These are phyloP conservation scores for Acrodontium crateriforme DNA, from an alignment of 2,329 filamentous ascomycete species.

Conservation along the genomic window DNA sequence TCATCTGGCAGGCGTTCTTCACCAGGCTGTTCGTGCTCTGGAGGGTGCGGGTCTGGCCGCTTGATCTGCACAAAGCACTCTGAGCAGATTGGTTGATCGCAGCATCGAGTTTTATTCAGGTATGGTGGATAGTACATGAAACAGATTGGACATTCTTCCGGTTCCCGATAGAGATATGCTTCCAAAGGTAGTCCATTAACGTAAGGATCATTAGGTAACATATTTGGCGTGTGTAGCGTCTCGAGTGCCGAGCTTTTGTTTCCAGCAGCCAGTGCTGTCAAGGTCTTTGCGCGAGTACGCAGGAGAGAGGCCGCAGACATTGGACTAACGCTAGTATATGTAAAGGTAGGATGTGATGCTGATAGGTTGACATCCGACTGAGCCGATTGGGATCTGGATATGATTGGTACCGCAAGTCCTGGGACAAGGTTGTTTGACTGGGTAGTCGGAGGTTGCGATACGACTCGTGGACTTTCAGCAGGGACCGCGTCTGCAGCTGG, in stretches of 20 bases:
- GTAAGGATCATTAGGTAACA: slow-evolving; percentile 66
- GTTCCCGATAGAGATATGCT: slow-evolving; percentile 85
- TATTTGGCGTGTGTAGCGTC: slow-evolving; percentile 57
- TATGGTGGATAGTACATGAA: slow-evolving; percentile 92
- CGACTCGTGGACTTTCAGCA: slow-evolving; percentile 45
- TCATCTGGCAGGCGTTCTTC: slow-evolving; percentile 25
- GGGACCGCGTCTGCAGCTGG: slow-evolving; percentile 74
- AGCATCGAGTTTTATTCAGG: slow-evolving; percentile 86
- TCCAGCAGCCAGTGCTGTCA: slow-evolving; percentile 65
- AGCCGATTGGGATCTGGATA: slow-evolving; percentile 60
- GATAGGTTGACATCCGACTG: slow-evolving; percentile 56
- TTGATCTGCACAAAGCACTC: slow-evolving; percentile 99
- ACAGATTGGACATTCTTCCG: slow-evolving; percentile 85
- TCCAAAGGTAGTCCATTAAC: slow-evolving; percentile 92
- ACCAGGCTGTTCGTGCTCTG: slow-evolving; percentile 44
- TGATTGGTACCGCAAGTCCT: slow-evolving; percentile 66
- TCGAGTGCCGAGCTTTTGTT: slow-evolving; percentile 56
- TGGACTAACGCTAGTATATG: slow-evolving; percentile 29
- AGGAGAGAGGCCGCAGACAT: slow-evolving; percentile 43
- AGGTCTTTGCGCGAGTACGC: slow-evolving; percentile 73
- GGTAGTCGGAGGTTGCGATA: slow-evolving; percentile 13
- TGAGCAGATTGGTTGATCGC: slow-evolving; percentile 90
- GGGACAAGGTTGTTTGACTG: slow-evolving; percentile 45
- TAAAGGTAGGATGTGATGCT: slow-evolving; percentile 48
- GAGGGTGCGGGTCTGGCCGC: slow-evolving; percentile 76